These are phyloP conservation scores for Ogataea parapolymorpha DNA, from an alignment of 805 yeast genomes.

Conservation along the genomic window DNA sequence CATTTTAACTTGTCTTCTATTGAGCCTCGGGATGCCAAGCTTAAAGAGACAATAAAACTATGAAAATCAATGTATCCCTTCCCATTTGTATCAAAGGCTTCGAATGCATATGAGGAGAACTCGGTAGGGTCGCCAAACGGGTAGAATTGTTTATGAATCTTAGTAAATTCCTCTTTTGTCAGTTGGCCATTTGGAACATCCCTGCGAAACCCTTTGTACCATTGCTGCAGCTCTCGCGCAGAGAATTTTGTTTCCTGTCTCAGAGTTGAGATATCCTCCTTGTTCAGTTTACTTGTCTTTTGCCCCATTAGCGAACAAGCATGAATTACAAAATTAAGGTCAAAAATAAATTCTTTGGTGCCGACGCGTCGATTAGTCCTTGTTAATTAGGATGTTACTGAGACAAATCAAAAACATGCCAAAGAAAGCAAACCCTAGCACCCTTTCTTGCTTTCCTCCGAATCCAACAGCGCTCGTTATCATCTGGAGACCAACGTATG, in stretches of 20 bases:
- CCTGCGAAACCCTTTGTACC: conserved; percentile 94
- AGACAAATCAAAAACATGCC: conserved; percentile 59
- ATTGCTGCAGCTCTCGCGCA: conserved; percentile 90
- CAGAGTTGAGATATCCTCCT: conserved; percentile 81
- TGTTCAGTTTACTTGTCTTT: conserved; percentile 86
- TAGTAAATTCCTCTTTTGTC: conserved; percentile 81
- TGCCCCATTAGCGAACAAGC: conserved; percentile 66
- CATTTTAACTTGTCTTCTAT: conserved; percentile 81
- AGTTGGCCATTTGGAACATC: conserved; percentile 93
- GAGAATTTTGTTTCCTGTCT: conserved; percentile 88
- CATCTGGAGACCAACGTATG: conserved; percentile 83
- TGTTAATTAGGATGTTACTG: conserved; percentile 36
- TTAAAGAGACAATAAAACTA: conserved; percentile 85
- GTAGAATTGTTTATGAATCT: conserved; percentile 92
- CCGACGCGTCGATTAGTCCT: conserved; percentile 7
- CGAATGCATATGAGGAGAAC: conserved; percentile 83
- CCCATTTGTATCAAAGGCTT: conserved; percentile 80
- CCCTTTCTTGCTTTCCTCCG: conserved; percentile 65
- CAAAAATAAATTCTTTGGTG: neutral
- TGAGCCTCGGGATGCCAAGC: conserved; percentile 83
- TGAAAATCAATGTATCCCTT: conserved; percentile 84
- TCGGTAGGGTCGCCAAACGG: conserved; percentile 97
- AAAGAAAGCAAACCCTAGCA: conserved; percentile 53
- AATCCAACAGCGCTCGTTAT: conserved; percentile 77
- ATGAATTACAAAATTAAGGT: neutral